Base-by-base conservation (phyloP, 2,329 filamentous ascomycete species). In the Exophiala alcalophila region DNA sequence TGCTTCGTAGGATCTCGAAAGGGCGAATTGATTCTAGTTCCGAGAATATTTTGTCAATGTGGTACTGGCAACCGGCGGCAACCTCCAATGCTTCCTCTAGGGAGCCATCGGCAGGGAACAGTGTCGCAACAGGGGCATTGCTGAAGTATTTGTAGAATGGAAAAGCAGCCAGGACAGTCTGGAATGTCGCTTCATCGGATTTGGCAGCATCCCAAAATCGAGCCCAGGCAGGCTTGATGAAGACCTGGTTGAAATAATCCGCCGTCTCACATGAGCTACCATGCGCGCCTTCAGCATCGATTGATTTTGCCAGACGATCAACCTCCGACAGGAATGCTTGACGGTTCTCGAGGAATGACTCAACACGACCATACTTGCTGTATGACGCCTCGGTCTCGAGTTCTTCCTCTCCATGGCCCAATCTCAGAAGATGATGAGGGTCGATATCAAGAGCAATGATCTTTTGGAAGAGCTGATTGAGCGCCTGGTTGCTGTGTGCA, bases 401-500 rank as follows among this genome's bases (percentile, higher is more conserved):
- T 43, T 97, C 92, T 60, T 96, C 92, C 63, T 98, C 94, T 27
- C 92, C 92, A 62, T 95, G 92, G 24, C 92, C 92, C 24, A 98
- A 75, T 47, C 92, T 84, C 38, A 98, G 74, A 45, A 98, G 74
- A 70, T 98, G 92, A 26, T 92, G 82, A 65, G 94, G 86, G 59
- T 98, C 94, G 55, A 98, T 97, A 58, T 97, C 89, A 19, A 98
- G 73, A 4, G 85, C 86, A n/a, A 91, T 84, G 49, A 98, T 98
- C 69, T 98, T 98, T 57, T 94, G 86, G 68, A 98, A 98, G 1
- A 98, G 74, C 62, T 98, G 92, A 59, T 98, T 98, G 7, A 98
- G 72, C 2, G 92, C 94, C 64, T 98, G 94, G 61, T 98, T 98
- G 66, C 91, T 97, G 64, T 98, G 92, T 4, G 92, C 92, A 52